Percentiles rank a stretch among this genome's conserved stretches.
phyloP scores from a whole-genome alignment of 2,329 filamentous ascomycete genomes.

The Xylaria digitata region DNA sequence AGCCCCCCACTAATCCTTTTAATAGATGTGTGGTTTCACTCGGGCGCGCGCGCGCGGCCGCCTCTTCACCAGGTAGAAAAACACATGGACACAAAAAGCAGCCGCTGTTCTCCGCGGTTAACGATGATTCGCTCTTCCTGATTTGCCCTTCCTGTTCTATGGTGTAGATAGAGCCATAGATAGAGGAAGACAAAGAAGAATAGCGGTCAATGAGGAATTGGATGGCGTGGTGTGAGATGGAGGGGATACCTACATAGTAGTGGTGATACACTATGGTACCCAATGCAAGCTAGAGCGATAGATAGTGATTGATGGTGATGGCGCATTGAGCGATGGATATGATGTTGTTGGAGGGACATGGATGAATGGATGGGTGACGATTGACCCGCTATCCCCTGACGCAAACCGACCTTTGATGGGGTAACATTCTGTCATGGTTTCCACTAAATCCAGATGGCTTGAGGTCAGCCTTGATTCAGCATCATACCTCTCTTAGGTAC shows the following conservation, averaged over 20 bases:
- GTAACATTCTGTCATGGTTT: constrained; percentile 22
- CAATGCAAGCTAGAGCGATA: background rate
- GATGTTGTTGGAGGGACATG: constrained; percentile 34
- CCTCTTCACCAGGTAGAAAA: background rate
- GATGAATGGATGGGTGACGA: constrained; percentile 14
- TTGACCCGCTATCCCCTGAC: constrained; percentile 32
- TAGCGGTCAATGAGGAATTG: constrained; percentile 27
- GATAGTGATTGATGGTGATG: constrained; percentile 29
- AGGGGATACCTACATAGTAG: background rate
- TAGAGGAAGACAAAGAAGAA: constrained; percentile 8
- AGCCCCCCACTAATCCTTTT: constrained; percentile 4
- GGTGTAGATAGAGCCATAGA: background rate
- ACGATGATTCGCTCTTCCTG: constrained; percentile 1
- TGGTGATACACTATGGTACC: constrained; percentile 3
- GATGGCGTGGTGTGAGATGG: constrained; percentile 24
- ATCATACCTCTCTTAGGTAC: background rate
- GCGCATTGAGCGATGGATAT: constrained; percentile 33
- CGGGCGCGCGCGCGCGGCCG: constrained; percentile 2
- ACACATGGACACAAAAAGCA: constrained; percentile 2
- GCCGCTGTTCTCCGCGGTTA: constrained; percentile 5
- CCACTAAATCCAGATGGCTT: constrained; percentile 18
- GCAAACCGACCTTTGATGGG: constrained; percentile 18
- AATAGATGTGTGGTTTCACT: constrained; percentile 1
- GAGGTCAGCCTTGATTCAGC: constrained; percentile 23
- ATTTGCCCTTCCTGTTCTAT: background rate